These are phyloP conservation scores for Candida silvicultrix DNA, from an alignment of 805 yeast genomes.

Conservation along the genomic window DNA sequence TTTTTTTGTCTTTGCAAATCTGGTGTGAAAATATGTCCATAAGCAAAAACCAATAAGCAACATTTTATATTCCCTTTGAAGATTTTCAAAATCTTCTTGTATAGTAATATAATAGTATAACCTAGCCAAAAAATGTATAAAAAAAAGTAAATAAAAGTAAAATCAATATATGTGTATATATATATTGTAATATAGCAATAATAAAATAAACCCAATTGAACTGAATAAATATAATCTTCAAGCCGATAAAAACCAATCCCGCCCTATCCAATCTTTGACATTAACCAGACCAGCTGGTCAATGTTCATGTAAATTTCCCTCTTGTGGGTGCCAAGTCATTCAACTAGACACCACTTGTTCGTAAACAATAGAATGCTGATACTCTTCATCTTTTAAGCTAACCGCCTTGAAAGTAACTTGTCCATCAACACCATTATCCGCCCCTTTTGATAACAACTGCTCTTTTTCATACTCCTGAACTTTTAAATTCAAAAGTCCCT, in stretches of 20 bases:
- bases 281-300: background rate
- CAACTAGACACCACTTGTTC: background rate
- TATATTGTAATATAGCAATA: too few relatives aligned
- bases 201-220: background rate
- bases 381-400: background rate
- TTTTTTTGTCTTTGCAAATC: too few relatives aligned
- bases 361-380: background rate
- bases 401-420: background rate
- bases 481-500: constrained; percentile 6
- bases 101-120: background rate
- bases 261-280: too few relatives aligned
- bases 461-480: background rate
- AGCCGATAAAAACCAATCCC: too few relatives aligned
- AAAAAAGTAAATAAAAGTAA: background rate
- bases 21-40: too few relatives aligned
- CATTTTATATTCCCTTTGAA: too few relatives aligned
- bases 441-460: background rate
- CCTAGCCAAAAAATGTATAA: background rate
- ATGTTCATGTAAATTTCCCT: too few relatives aligned
- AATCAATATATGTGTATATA: too few relatives aligned
- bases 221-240: too few relatives aligned
- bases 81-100: background rate
- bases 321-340: background rate
- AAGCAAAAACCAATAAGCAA: too few relatives aligned
- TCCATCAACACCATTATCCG: background rate